Conservation (phyloP, 176 grass and related monocot species). For the Poa pratensis region DNA sequence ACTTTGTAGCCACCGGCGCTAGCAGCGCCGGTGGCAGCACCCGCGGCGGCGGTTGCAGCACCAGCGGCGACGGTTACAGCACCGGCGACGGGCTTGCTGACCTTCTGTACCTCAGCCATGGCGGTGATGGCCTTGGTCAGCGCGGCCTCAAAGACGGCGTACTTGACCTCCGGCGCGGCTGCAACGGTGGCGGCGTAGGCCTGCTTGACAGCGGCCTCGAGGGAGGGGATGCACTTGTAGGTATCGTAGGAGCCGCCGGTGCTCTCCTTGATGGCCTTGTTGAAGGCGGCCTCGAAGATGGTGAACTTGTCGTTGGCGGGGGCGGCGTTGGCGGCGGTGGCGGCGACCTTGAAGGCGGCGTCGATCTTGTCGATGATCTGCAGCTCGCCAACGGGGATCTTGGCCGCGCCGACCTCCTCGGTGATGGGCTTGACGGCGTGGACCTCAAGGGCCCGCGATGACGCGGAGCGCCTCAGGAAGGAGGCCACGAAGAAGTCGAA, state of each 20-base stretch:
- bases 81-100: not conserved
- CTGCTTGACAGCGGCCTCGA: slow-evolving; percentile 25
- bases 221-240: slow-evolving; percentile 14
- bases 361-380: slow-evolving; percentile 15
- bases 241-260: not conserved
- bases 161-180: slow-evolving; percentile 5
- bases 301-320: slow-evolving; percentile 17
- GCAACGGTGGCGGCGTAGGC: slow-evolving; percentile 5
- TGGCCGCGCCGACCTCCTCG: not conserved
- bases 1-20: not conserved
- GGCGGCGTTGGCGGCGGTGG: slow-evolving; percentile 4
- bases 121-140: slow-evolving; percentile 27
- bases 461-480: slow-evolving; percentile 21
- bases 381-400: not conserved
- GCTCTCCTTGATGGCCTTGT: slow-evolving; percentile 14
- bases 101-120: slow-evolving; percentile 1
- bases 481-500: not conserved
- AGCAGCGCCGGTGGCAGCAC: not conserved
- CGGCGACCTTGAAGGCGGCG: slow-evolving; percentile 14
- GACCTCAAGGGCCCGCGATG: slow-evolving; percentile 10
- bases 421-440: slow-evolving; percentile 16
- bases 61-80: not conserved
- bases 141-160: slow-evolving; percentile 10
- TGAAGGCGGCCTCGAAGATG: slow-evolving; percentile 9
- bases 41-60: not conserved